Base-by-base conservation (phyloP, 345 rosid species). In the Sonneratia alba region DNA sequence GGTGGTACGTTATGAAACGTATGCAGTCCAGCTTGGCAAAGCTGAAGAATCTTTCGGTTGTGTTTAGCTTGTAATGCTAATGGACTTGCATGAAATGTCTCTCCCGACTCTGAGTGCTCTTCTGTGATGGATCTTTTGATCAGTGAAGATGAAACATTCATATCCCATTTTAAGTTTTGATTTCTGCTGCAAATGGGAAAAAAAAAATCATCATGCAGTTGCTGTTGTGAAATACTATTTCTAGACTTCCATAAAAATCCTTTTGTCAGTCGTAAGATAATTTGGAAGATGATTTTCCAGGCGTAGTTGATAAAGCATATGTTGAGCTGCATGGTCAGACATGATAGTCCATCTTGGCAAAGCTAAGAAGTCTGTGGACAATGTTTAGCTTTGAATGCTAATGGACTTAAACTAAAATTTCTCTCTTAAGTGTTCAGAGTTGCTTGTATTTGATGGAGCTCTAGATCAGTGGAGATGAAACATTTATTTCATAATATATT, bases 351-450 rank as follows among this genome's bases (percentile, higher is more conserved):
- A 72, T 72, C 74, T 72, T 72, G 74, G 81, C 76, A 71, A 81
- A 75, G 87, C 84, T 80, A 64, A 65, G 55, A 49, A 70, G 72
- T 59, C 78, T 38, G 2, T 18, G 3, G 77, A 63, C 70, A 67
- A 78, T 81, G 73, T 40, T 75, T 78, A 71, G 85, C 72, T 83
- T 81, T 83, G 84, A 81, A 82, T 83, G 84, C 80, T 59, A 80
- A 76, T 83, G 84, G 85, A 83, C 83, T 73, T 21, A 70, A 14
- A 77, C 32, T 64, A 55, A 75, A 70, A 69, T 63, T 34, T 73
- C 73, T 72, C 69, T 71, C 70, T 47, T 27, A 16, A 66, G 62
- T 43, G 76, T 73, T 73, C 70, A 78, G 73, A 3, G 43, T 40
- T 40, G 5, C 43, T 38, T 37, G 9, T 38, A n/a, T 40, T 73